Evolutionary conservation across 2,329 filamentous ascomycete species (phyloP).

Genomic region (Fusarium sp.): DNA sequence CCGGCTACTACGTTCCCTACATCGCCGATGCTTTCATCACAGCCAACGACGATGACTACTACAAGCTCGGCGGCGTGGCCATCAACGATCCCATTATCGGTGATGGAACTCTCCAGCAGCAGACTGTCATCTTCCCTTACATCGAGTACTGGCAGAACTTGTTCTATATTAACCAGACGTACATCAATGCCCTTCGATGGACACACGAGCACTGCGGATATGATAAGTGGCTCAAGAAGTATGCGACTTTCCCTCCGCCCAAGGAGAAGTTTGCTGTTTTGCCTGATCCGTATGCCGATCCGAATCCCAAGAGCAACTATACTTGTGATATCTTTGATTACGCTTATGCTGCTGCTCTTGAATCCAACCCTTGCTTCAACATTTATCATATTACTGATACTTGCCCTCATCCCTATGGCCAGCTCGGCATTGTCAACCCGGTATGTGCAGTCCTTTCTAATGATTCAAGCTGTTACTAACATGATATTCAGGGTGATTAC

Average conservation of each 20-base stretch:
- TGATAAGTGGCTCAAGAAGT: conserved; percentile 66
- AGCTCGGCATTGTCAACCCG: conserved; percentile 74
- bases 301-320: conserved; percentile 45
- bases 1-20: conserved; percentile 75
- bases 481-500: conserved; percentile 64
- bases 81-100: conserved; percentile 78
- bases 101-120: conserved; percentile 56
- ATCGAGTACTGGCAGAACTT: conserved; percentile 70
- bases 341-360: conserved; percentile 63
- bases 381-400: conserved; percentile 78
- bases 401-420: conserved; percentile 77
- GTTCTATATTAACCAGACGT: conserved; percentile 72
- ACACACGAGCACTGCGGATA: conserved; percentile 70
- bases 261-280: conserved; percentile 65
- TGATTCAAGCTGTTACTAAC: accelerated
- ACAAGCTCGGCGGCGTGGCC: conserved; percentile 74
- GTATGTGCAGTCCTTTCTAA: neutral
- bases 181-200: conserved; percentile 62
- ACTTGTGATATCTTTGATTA: conserved; percentile 70
- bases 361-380: conserved; percentile 82
- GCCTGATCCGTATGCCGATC: conserved; percentile 44
- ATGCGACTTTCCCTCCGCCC: conserved; percentile 75
- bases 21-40: conserved; percentile 80
- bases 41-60: conserved; percentile 72
- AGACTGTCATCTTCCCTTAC: conserved; percentile 66